Evolutionary conservation across 768 basidiomycete species (phyloP).

Genomic region (Amanita brunnescens): DNA sequence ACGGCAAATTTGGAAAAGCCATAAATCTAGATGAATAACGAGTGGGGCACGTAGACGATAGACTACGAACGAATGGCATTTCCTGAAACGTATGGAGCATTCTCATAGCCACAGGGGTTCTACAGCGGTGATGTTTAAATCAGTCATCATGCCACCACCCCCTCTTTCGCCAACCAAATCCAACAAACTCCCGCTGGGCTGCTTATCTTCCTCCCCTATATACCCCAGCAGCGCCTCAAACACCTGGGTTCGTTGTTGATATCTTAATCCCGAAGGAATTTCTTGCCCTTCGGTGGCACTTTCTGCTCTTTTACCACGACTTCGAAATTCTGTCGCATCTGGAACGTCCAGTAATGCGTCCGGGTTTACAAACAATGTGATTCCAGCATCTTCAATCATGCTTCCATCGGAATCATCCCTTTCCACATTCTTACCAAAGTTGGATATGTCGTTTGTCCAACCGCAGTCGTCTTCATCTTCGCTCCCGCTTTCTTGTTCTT

Average conservation of each 20-base stretch:
- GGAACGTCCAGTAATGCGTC: constrained; percentile 19
- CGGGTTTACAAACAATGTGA: constrained; percentile 10
- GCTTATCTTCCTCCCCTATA: constrained; percentile 53
- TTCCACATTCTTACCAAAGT: not conserved
- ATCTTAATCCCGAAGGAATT: constrained; percentile 24
- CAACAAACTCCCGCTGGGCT: constrained; percentile 56
- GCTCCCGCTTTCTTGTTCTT: constrained; percentile 19
- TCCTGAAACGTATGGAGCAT: no score
- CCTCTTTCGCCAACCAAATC: constrained; percentile 45
- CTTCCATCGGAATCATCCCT: not conserved
- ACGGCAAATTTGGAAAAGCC: constrained; percentile 87
- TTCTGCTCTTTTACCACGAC: constrained; percentile 5
- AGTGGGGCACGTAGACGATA: not conserved
- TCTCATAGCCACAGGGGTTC: not conserved
- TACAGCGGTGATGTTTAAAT: not conserved
- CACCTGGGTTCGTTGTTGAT: constrained; percentile 56
- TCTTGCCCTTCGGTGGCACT: constrained; percentile 10
- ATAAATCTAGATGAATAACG: constrained; percentile 82
- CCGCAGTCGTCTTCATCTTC: constrained; percentile 24
- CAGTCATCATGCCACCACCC: constrained; percentile 11
- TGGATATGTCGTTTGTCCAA: constrained; percentile 34
- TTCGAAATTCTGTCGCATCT: constrained; percentile 17
- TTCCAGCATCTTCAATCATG: not conserved
- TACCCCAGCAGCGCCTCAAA: constrained; percentile 63
- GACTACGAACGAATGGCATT: not conserved